A percentile compares a stretch with the other conserved stretches of the same genome.
Evolutionary conservation across 2,329 filamentous ascomycete genomes (phyloP).

Genomic region (Trichoderma breve): DNA sequence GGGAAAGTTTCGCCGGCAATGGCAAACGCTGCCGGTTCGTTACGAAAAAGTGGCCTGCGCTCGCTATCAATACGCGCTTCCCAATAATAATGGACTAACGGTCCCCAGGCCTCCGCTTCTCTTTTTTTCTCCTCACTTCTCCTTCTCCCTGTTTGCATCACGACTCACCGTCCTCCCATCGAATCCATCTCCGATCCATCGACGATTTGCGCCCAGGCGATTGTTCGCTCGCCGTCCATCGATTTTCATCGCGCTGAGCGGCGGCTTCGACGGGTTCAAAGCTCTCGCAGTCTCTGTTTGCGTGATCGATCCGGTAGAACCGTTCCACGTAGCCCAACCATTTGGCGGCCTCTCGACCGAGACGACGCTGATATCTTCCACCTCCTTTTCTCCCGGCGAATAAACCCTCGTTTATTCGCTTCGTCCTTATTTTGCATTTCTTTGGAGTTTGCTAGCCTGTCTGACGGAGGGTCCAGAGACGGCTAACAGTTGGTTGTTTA

Average conservation of each 20-base stretch:
- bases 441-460: constrained; percentile 26
- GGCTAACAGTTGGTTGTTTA: constrained; percentile 30
- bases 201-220: neutral
- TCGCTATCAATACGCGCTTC: constrained; percentile 12
- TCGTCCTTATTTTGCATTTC: constrained; percentile 19
- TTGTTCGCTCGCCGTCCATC: neutral
- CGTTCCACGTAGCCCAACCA: neutral
- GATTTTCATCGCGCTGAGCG: neutral
- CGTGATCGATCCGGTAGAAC: neutral
- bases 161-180: constrained; percentile 21
- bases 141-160: constrained; percentile 16
- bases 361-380: neutral
- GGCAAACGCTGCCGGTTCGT: neutral
- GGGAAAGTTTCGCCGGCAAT: neutral
- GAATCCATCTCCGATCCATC: constrained; percentile 24
- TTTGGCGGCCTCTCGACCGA: neutral
- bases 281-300: neutral
- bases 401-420: neutral
- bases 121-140: constrained; percentile 5
- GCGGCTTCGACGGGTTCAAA: neutral
- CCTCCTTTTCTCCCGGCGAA: neutral
- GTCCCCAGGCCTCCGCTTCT: constrained; percentile 13
- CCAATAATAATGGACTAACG: constrained; percentile 19
- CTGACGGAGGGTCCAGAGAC: constrained; percentile 25
- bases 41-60: neutral